Evolutionary conservation across 1,284 basidiomycete species (phyloP), one percentile per base, ranked within the genome.

Genomic region (Chiua sp.): DNA sequence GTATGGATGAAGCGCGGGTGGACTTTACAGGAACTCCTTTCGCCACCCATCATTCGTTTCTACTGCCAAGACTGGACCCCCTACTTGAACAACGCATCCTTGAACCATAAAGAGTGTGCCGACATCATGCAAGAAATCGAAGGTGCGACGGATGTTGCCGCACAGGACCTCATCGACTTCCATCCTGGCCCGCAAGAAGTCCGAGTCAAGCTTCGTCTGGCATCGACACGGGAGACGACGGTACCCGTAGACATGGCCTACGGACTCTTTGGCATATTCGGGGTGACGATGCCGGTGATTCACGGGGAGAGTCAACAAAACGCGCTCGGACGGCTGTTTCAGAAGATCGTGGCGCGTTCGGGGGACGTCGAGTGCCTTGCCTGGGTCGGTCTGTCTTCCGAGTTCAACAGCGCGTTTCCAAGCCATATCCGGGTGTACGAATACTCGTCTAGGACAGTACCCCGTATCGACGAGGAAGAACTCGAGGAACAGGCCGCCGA

Each of bases 21-120:
- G 69, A 73, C 69, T 1, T n/a, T 73, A 6, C 69, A 73, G 39
- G 69, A 71, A 30, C 60, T 70, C 7, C 60, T 70, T 26, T 69
- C 68, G 1, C 68, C 71, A 12, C 60, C 51, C 10, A 11, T 68
- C 47, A 53, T 70, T 48, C 61, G 60, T 18, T 72, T 72, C 55
- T 71, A 66, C 50, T 52, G 57, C 20, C 44, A 59, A 50, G 62
- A 72, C 46, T 73, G 71, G 71, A 68, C 65, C 0, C 69, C 62
- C 10, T 70, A 70, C 53, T n/a, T 71, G 53, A 51, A 62, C 12
- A 42, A 63, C 30, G 42, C 18, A 12, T 61, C 57, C 4, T 10
- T 12, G 26, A 67, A 68, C 30, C 66, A 72, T 47, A 71, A 70
- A 44, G 47, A 60, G 49, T 62, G 53, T 1, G 0, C 33, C 1